A percentile compares a stretch with the other conserved stretches of the same genome.
phyloP scores from a whole-genome alignment of 768 basidiomycete genomes.

The Coprinopsis cinerea region DNA sequence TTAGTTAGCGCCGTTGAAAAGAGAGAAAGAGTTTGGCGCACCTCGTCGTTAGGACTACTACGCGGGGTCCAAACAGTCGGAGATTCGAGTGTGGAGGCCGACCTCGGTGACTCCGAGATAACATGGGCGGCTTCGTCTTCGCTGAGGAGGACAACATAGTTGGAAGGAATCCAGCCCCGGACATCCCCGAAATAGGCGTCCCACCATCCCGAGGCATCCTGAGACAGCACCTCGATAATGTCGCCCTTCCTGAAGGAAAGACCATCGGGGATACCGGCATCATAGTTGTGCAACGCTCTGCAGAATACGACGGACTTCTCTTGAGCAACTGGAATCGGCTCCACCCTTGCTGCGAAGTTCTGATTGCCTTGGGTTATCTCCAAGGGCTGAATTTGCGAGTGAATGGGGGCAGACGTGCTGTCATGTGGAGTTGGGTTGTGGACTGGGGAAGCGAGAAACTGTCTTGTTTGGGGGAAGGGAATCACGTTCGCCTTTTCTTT shows the following conservation, averaged over 20 bases:
- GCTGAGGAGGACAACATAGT: constrained; percentile 77
- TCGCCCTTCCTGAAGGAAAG: constrained; percentile 83
- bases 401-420: neutral
- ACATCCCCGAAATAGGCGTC: constrained; percentile 85
- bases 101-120: constrained; percentile 47
- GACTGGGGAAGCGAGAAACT: neutral
- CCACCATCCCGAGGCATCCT: constrained; percentile 96
- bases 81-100: constrained; percentile 2
- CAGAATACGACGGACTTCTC: constrained; percentile 59
- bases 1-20: too few relatives aligned
- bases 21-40: too few relatives aligned
- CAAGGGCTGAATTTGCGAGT: neutral
- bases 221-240: constrained; percentile 88
- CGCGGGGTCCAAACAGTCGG: neutral
- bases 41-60: neutral
- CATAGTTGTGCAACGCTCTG: constrained; percentile 85
- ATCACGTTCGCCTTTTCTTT: neutral
- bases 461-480: neutral
- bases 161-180: constrained; percentile 96
- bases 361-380: neutral
- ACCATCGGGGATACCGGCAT: constrained; percentile 77
- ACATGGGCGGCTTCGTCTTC: constrained; percentile 79
- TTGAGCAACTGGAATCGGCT: neutral
- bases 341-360: neutral
- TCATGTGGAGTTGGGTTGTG: neutral